Conservation (phyloP, 2,329 filamentous ascomycete species). For the Fonsecaea nubica region DNA sequence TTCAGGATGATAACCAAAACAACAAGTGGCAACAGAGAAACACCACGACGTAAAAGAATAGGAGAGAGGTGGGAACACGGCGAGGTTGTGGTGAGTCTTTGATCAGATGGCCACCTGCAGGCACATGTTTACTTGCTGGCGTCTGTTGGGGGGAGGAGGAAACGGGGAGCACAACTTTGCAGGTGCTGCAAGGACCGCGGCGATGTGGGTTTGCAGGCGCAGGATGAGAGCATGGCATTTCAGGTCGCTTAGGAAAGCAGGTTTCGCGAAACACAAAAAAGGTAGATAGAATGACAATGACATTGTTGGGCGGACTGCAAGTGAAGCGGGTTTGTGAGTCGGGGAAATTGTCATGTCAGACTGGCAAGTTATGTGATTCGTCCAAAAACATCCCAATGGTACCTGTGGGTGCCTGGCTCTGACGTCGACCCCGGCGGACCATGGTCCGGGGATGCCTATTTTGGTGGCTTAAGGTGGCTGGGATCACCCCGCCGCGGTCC, state of each 20-base stretch:
- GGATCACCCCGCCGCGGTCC: no score
- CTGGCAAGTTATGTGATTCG: neutral
- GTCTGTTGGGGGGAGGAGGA: conserved; percentile 3
- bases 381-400: neutral
- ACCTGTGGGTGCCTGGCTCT: neutral
- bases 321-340: no score
- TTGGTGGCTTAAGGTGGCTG: neutral
- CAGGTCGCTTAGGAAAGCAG: neutral
- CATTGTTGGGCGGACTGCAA: no score
- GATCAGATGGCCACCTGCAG: conserved; percentile 26
- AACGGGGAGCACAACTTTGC: conserved; percentile 3
- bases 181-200: conserved; percentile 13
- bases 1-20: neutral
- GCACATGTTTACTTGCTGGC: conserved; percentile 32
- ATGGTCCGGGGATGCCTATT: neutral
- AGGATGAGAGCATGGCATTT: neutral
- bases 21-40: conserved; percentile 5
- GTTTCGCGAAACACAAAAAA: neutral
- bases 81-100: conserved; percentile 10
- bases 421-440: conserved; percentile 13
- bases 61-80: conserved; percentile 5
- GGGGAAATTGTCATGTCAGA: neutral
- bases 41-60: conserved; percentile 7
- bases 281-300: conserved; percentile 2
- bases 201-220: neutral